Base-by-base conservation (phyloP, 495 filamentous ascomycete species). In the Podospora fimiseda region DNA sequence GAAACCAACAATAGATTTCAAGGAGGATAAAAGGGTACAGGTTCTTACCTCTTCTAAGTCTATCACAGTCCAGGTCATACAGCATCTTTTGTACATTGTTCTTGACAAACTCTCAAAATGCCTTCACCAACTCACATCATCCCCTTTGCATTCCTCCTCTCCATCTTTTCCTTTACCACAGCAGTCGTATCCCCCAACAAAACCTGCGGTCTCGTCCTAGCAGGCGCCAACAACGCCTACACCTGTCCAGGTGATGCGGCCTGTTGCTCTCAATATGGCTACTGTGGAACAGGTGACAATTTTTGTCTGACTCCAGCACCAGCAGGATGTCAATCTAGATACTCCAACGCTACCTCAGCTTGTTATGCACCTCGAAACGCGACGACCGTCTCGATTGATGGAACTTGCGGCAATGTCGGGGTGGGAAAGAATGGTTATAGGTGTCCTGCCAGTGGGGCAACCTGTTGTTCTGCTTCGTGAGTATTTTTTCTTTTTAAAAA, bases 221-320 rank as follows among this genome's bases (percentile, higher is more conserved):
- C 59, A 7, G 64, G 62, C 18, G 40, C 53, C 8, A 65, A 65
- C 45, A 50, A 58, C 2, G 64, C 62, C 2, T 64, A 66, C 58
- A 71, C 68, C 13, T 71, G 68, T 57, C 66, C 68, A 0, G 42
- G 53, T 2, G 60, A 57, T 0, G 55, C 51, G 2, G 60, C 64
- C 18, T 69, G 68, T 60, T 69, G 68, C 60, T 71, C 66, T 14
- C 39, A 55, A 15, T 65, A 59, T 52, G 68, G 68, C 22, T 69
- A 65, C 56, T 71, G 68, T 47, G 68, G 68, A 21, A 42, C 62
- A 11, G 63, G 58, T n/a, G 66, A 69, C 46, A 53, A 51, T 14
- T 69, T 66, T 27, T 71, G 66, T 49, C 56, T 69, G 13, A 68
- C 58, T 21, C 63, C 66, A 13, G 58, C 50, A 13, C 63, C 66